Conservation (phyloP, 2,329 filamentous ascomycete genomes). For the Coniella vitis region DNA sequence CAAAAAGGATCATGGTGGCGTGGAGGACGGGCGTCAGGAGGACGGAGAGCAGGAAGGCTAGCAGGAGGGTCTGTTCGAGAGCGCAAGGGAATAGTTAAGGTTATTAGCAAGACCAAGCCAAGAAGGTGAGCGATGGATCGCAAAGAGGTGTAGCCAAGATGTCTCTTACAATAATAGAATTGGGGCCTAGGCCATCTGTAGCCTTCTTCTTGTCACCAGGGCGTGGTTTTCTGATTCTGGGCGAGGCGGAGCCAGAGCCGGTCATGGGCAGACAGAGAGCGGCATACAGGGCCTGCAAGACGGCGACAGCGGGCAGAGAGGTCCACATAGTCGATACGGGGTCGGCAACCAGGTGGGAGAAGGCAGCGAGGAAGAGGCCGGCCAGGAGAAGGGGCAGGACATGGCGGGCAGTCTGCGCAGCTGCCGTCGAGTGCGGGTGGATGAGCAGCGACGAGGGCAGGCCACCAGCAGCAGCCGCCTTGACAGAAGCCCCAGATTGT, state of each 20-base stretch:
- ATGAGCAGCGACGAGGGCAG: conserved; percentile 18
- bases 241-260: conserved; percentile 31
- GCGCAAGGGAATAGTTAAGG: neutral
- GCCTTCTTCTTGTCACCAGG: conserved; percentile 41
- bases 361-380: conserved; percentile 23
- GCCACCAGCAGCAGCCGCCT: too few relatives aligned
- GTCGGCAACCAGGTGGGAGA: conserved; percentile 25
- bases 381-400: conserved; percentile 23
- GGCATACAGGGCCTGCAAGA: conserved; percentile 42
- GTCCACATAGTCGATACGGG: conserved; percentile 24
- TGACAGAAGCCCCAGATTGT: too few relatives aligned
- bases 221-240: conserved; percentile 42
- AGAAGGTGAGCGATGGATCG: too few relatives aligned
- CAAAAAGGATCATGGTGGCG: conserved; percentile 73
- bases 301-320: conserved; percentile 24
- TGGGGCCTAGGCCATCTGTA: conserved; percentile 34
- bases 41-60: conserved; percentile 53
- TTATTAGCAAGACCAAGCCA: conserved; percentile 7
- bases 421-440: conserved; percentile 19
- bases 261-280: conserved; percentile 58
- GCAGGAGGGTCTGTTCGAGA: conserved; percentile 33
- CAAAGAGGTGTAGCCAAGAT: conserved; percentile 22
- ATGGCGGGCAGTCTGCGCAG: conserved; percentile 24
- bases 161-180: conserved; percentile 36
- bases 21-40: conserved; percentile 61